Evolutionary conservation across 805 yeast species (phyloP), one percentile per base, ranked within the genome.

Genomic region (Candida awuae): DNA sequence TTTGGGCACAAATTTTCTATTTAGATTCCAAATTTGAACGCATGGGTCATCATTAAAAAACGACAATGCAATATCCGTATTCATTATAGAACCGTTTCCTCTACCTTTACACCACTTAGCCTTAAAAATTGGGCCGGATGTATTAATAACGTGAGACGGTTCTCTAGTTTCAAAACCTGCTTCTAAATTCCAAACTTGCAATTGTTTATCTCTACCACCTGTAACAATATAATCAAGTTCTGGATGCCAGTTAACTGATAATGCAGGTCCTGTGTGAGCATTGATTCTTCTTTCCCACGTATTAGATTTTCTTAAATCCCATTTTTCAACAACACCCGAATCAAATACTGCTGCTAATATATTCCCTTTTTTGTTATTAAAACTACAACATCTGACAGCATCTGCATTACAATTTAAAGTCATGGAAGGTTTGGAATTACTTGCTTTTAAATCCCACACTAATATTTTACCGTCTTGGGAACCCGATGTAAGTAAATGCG

Each of bases 251-350:
- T 85, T 87, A 4, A 92, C 59, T 4, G 94, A 75, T 14, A 88
- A 64, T 0, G 95, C 97, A 2, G 95, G 94, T 0, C 95, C 95
- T 2, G 86, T 74, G 55, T 90, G 97, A 3, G 95, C 94, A 51
- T 81, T 84, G 55, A 92, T 70, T 43, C 80, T 77, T 37, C 79
- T 66, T 50, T 90, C 97, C 35, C 66, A 66, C 35, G 63, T 65
- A 10, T 59, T 50, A 4, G 90, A 79, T 27, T 72, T 71, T 41
- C 97, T 69, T n/a, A 84, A 51, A 61, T 92, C 98, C 77, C 84
- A 88, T 48, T 81, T 77, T 49, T 83, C 77, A n/a, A 90, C 68
- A 3, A 84, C 74, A 13, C 98, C 98, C 2, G 85, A 76, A 56
- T 92, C 97, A 58, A 84, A 90, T 7, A 84, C 86, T 1, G 88